phyloP scores from a whole-genome alignment of 176 grass and related monocot species.

The Triticum aestivum region IWGSC_CS_RefSeq_v2.1 NC_057797.1:138258790-138259289 shows the following conservation, averaged over 20 bases:
- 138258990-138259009: neutral
- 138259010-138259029: neutral
- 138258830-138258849: too few species aligned
- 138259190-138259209: neutral
- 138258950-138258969: neutral
- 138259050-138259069: neutral
- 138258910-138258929: too few species aligned
- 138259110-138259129: neutral
- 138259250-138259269: conserved; percentile 35
- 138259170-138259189: neutral
- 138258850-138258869: too few species aligned
- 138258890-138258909: too few species aligned
- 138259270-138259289: conserved; percentile 4
- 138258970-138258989: neutral
- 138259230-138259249: neutral
- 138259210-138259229: neutral
- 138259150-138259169: neutral
- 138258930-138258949: too few species aligned
- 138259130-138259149: neutral
- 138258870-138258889: too few species aligned
- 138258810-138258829: too few species aligned
- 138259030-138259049: neutral
- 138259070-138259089: neutral
- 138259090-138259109: neutral
- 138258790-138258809: too few species aligned